These are phyloP conservation scores for Hypoxylon trugodes DNA, from an alignment of 495 filamentous ascomycete genomes.

Conservation along the genomic window DNA sequence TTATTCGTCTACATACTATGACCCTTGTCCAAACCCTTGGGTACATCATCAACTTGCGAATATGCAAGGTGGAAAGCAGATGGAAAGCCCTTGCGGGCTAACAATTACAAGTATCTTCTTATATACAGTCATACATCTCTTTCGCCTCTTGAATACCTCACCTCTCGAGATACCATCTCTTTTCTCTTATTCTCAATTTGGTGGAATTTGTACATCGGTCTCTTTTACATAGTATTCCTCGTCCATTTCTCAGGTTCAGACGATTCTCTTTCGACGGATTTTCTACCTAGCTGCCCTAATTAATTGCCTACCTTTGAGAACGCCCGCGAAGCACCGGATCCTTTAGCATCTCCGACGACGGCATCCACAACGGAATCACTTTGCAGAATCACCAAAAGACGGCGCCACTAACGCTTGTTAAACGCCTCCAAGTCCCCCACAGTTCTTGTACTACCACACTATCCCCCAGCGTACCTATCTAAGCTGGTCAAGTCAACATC, in stretches of 20 bases:
- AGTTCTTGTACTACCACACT: slow-evolving; percentile 37
- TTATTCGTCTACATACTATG: slow-evolving; percentile 33
- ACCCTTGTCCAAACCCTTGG: slow-evolving; percentile 33
- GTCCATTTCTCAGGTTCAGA: slow-evolving; percentile 20
- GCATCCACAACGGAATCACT: slow-evolving; percentile 9
- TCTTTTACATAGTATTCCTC: slow-evolving; percentile 18
- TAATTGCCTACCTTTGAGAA: not conserved
- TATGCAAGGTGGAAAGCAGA: slow-evolving; percentile 31
- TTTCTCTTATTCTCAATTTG: slow-evolving; percentile 18
- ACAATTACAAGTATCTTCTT: slow-evolving; percentile 43
- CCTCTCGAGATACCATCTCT: slow-evolving; percentile 36
- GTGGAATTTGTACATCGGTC: slow-evolving; percentile 12
- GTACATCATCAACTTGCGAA: slow-evolving; percentile 36
- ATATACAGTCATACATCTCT: slow-evolving; percentile 42
- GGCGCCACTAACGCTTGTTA: slow-evolving; percentile 25
- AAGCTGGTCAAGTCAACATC: slow-evolving; percentile 27
- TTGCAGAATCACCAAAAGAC: slow-evolving; percentile 6
- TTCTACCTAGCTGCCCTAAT: slow-evolving; percentile 14
- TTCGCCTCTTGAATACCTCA: slow-evolving; percentile 34
- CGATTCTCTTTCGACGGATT: slow-evolving; percentile 7
- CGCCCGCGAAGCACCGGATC: slow-evolving; percentile 2
- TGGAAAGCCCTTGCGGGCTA: too few relatives aligned
- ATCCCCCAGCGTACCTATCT: slow-evolving; percentile 31
- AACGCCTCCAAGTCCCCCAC: slow-evolving; percentile 33
- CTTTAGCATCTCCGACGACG: slow-evolving; percentile 15